Base-by-base conservation (phyloP, 495 filamentous ascomycete species). In the Penicillium samsonianum region DNA sequence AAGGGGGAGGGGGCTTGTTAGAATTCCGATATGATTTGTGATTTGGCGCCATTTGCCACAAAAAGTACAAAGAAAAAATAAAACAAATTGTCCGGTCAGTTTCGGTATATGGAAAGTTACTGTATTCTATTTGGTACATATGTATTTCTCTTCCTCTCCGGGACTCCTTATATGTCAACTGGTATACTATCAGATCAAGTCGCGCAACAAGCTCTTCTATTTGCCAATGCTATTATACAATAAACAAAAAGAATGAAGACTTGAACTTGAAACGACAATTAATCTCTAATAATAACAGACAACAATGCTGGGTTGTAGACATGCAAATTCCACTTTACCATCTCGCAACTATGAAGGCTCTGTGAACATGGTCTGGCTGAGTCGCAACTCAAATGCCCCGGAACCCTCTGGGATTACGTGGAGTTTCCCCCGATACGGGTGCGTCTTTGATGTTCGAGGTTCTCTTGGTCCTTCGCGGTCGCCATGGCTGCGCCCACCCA, bases 21-120 rank as follows among this genome's bases (percentile, higher is more conserved):
- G 35, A 53, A 43, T 31, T 51, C 44, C 51, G 54, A 63, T 62
- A 38, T 38, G 26, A 56, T 54, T 65, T 44, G 58, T 64, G 52
- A 58, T 65, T 67, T 62, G 62, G 45, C 51, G 44, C 57, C 37
- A 42, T 28, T 53, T 56, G 65, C 65, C 65, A 65, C 62, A 60
- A 60, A 58, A 50, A 56, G 53, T 52, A 41, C 14, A 26, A 49
- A 14, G n/a, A 17, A 50, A 50, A 37, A 50, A 22, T 8, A 55
- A 44, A 52, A 43, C 45, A 56, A 55, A 59, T 40, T 17, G 54
- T 64, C 53, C 55, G 60, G 12, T 38, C 22, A 17, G 23, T 41
- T 30, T 12, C 10, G 9, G 38, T 53, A 53, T 53, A 41, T 42
- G 5, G n/a, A 52, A 52, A 42, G 50, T 17, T 52, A 42, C 50